Percentiles rank a stretch among this genome's conserved stretches.
Conservation (phyloP, 352 stramenopile genomes). For the Pythium graminicola region DNA sequence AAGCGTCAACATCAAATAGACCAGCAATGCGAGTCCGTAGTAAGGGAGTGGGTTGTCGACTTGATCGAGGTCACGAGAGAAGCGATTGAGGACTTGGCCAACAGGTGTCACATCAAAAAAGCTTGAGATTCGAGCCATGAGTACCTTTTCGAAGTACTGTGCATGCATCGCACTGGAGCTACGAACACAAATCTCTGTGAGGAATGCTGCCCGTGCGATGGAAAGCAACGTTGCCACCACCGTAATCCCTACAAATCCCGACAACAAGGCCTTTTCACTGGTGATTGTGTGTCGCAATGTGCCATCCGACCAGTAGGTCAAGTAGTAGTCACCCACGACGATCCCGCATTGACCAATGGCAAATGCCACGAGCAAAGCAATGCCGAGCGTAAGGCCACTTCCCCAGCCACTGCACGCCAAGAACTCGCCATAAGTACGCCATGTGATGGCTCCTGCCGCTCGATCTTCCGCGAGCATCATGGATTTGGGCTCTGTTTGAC, state of each 20-base stretch:
- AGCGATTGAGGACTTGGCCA: slow-evolving; percentile 72
- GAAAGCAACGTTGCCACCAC: background rate
- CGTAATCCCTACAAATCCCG: background rate
- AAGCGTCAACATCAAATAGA: slow-evolving; percentile 59
- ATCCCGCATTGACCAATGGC: slow-evolving; percentile 4
- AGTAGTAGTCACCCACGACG: slow-evolving; percentile 37
- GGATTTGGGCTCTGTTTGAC: slow-evolving; percentile 15
- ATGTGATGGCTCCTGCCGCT: slow-evolving; percentile 48
- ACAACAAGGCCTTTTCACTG: background rate
- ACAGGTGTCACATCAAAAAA: slow-evolving; percentile 84
- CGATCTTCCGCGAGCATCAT: slow-evolving; percentile 73
- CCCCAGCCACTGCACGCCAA: slow-evolving; percentile 15
- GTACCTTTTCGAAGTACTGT: slow-evolving; percentile 23
- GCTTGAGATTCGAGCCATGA: slow-evolving; percentile 56
- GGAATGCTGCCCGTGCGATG: background rate
- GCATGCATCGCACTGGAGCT: slow-evolving; percentile 36
- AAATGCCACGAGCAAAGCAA: slow-evolving; percentile 4
- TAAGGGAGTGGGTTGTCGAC: slow-evolving; percentile 59
- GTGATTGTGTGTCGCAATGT: slow-evolving; percentile 9
- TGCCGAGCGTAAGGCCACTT: background rate
- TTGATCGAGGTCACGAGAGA: slow-evolving; percentile 74
- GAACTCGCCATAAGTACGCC: slow-evolving; percentile 56
- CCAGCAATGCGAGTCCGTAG: slow-evolving; percentile 40
- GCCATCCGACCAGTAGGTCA: slow-evolving; percentile 89
- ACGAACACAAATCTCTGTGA: slow-evolving; percentile 49